Conservation (phyloP, 768 basidiomycete genomes). For the Sporobolomyces roseus region DNA sequence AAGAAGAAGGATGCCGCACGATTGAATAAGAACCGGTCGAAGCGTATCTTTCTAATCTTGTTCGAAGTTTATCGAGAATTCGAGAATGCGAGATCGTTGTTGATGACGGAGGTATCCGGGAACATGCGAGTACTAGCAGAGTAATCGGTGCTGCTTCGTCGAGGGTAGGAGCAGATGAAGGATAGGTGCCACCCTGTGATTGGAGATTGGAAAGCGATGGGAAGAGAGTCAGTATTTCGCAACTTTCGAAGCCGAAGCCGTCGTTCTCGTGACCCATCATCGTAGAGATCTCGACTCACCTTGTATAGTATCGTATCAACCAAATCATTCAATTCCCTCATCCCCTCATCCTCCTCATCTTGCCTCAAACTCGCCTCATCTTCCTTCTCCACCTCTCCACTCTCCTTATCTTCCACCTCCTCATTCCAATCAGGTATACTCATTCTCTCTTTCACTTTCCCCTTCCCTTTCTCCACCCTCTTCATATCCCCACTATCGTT, state of each 20-base stretch:
- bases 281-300: slow-evolving; percentile 1
- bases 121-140: slow-evolving; percentile 19
- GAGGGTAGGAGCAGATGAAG: neutral
- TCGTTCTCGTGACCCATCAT: too few relatives aligned
- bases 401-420: neutral
- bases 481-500: neutral
- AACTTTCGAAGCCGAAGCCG: neutral
- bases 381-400: neutral
- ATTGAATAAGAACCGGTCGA: slow-evolving; percentile 17
- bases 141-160: neutral
- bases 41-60: slow-evolving; percentile 6
- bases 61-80: neutral
- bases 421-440: neutral
- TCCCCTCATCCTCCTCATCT: neutral
- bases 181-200: slow-evolving; percentile 6
- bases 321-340: neutral
- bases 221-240: too few relatives aligned
- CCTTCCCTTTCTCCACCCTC: neutral
- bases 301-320: slow-evolving; percentile 1
- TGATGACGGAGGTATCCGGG: neutral
- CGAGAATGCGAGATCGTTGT: neutral
- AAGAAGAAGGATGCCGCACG: neutral
- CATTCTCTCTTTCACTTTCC: neutral
- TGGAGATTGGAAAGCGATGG: too few relatives aligned
- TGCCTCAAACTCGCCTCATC: neutral